Evolutionary conservation across 345 rosid species (phyloP).

Genomic region (Brassica nigra): DNA sequence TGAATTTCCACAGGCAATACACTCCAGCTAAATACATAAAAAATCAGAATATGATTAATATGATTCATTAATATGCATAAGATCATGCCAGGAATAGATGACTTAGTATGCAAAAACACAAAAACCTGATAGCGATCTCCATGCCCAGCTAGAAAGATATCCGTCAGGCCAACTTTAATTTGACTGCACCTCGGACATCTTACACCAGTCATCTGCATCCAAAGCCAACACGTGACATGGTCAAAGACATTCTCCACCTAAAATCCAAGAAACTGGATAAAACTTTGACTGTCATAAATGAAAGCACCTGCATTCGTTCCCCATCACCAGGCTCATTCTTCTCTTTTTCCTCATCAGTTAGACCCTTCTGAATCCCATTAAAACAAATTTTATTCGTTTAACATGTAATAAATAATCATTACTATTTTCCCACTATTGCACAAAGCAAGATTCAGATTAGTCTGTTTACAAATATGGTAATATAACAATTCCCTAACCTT

Average conservation of each 20-base stretch:
- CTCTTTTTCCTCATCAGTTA: background rate
- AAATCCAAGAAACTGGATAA: background rate
- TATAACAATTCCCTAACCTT: slow-evolving; percentile 52
- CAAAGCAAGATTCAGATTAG: background rate
- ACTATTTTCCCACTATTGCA: background rate
- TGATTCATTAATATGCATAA: background rate
- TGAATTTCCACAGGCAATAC: slow-evolving; percentile 79
- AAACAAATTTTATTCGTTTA: too few species aligned
- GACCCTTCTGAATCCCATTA: background rate
- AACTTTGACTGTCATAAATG: background rate
- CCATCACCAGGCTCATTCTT: background rate
- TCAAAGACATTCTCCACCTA: background rate
- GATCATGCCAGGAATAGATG: background rate
- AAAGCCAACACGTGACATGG: background rate
- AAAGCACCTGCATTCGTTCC: background rate
- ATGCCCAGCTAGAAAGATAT: background rate
- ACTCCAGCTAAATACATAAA: slow-evolving; percentile 63
- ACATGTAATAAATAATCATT: background rate
- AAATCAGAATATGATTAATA: slow-evolving; percentile 11
- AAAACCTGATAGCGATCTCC: background rate
- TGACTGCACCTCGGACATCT: background rate
- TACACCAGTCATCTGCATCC: background rate
- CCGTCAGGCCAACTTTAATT: background rate
- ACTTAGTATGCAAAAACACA: background rate
- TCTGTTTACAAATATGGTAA: background rate